Evolutionary conservation across 768 basidiomycete genomes (phyloP).

Genomic region (Agaricus sinodeliciosus): DNA sequence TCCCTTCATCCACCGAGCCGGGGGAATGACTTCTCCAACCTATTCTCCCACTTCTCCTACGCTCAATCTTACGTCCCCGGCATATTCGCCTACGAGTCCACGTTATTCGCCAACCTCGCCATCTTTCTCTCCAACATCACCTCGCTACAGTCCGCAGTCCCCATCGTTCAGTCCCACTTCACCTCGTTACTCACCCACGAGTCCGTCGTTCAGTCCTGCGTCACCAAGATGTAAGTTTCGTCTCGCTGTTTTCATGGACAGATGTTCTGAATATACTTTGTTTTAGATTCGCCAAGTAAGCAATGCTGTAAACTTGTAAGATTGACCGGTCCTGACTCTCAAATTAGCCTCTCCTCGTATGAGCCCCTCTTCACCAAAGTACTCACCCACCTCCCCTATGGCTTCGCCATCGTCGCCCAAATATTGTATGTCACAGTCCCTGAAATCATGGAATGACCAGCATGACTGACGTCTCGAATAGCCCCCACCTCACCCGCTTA

Average conservation of each 20-base stretch:
- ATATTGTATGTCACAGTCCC: slow-evolving; percentile 60
- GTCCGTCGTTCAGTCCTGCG: slow-evolving; percentile 88
- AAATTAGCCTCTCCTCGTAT: slow-evolving; percentile 65
- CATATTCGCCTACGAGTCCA: slow-evolving; percentile 80
- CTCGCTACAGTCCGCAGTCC: slow-evolving; percentile 81
- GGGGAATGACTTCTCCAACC: slow-evolving; percentile 64
- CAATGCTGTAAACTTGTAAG: slow-evolving; percentile 11
- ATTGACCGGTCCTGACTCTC: slow-evolving; percentile 20
- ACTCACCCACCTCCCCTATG: slow-evolving; percentile 89
- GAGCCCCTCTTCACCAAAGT: slow-evolving; percentile 88
- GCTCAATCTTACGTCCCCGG: slow-evolving; percentile 76
- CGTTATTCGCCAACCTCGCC: slow-evolving; percentile 84
- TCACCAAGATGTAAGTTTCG: slow-evolving; percentile 75
- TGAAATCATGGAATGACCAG: not conserved
- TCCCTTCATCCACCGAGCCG: slow-evolving; percentile 69
- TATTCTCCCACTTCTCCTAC: slow-evolving; percentile 88
- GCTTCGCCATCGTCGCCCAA: slow-evolving; percentile 88
- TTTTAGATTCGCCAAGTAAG: slow-evolving; percentile 76
- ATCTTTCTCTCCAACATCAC: slow-evolving; percentile 81
- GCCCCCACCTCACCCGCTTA: slow-evolving; percentile 85
- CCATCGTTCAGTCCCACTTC: slow-evolving; percentile 90
- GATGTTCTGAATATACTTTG: slow-evolving; percentile 15
- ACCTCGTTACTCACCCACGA: slow-evolving; percentile 83
- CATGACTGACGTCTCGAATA: slow-evolving; percentile 22
- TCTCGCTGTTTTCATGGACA: slow-evolving; percentile 3